Evolutionary conservation across 495 filamentous ascomycete genomes (phyloP), one percentile per base, ranked within the genome.

Genomic region (Penicillium manginii): DNA sequence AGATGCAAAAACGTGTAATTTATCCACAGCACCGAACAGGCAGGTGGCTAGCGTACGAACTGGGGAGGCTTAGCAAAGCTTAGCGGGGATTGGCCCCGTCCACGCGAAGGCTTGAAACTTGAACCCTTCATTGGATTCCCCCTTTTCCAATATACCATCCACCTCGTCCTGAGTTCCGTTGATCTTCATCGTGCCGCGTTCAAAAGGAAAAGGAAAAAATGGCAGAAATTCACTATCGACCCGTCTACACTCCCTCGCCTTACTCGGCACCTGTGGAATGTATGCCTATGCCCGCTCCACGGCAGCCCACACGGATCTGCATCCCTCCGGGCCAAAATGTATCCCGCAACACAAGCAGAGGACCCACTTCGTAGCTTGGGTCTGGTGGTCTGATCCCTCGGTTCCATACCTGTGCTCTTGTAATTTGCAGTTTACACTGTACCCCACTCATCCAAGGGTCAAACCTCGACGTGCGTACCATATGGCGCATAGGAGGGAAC

Each of bases 1-100:
- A 26, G 26, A 32, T 57, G 55, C 55, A 57, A 57, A 57, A 49
- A 33, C 17, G 9, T 15, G 53, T 48, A 47, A 32, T 37, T 58
- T 58, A 32, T n/a, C 10, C 6, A 12, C 11, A 22, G 21, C n/a
- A 22, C 21, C 10, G 45, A 47, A 31, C 22, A 32, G 11, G 26
- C 42, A 48, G 19, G 53, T 35, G 21, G n/a, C 15, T 57, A 45
- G 45, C 21, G 45, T 19, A 1, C 15, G 43, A 23, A 3, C 42
- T 22, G 21, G 47, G 46, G 12, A 45, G 56, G 52, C 59, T 65
- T 62, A 62, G 52, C 63, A 48, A 62, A 59, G 59, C 52, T 65
- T 65, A 62, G 29, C 22, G 46, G 42, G 10, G 14, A 1, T 15
- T 23, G 8, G 43, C 29, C 54, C 45, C 45, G 21, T 26, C 6